Evolutionary conservation across 169 alveolate genomes (phyloP), one percentile per base, ranked within the genome.

Genomic region (Amoebophrya sp.): DNA sequence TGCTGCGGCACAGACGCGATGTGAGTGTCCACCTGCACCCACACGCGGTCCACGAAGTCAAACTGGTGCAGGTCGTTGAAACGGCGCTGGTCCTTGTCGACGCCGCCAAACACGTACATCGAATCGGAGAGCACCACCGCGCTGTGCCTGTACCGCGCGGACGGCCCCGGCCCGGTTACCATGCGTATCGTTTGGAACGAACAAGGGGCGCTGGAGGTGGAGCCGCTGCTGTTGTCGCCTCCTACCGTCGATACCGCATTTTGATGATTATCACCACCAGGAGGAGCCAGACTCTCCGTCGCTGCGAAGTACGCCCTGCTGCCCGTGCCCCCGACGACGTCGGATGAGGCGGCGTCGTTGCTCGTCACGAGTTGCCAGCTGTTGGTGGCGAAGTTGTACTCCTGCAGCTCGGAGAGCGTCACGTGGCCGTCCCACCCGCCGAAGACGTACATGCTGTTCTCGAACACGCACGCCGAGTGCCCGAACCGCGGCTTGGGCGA

Each of bases 391-490:
- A 95, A 94, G 31, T 93, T 90, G 92, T 70, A 95, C 15, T 92
- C 89, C 45, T 91, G 91, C 58, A 94, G 43, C 40, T 95, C 97
- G 93, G 94, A 94, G 88, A 96, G 88, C 16, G 97, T 96, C 41
- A 93, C 95, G 50, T 95, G 96, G 0, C 97, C 97, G 92, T 96
- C 95, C 96, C 97, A 96, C 34, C 97, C 97, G 20, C 97, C 97
- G 50, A 96, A 96, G n/a, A 96, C 91, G 94, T 92, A 92, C 95
- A 87, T 87, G 31, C 78, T 26, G 31, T 92, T 92, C 87, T 92
- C 93, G 40, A 88, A 92, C 0, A 93, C 93, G 34, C 93, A 94
- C 34, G 97, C 96, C 13, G 95, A 91, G 87, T 95, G 97, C 0
- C 97, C 97, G 89, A 95, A 95, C 88, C 97, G 87, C 20, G 91